Base-by-base conservation (phyloP, 106 monocot species). In the Narthecium ossifragum region DNA sequence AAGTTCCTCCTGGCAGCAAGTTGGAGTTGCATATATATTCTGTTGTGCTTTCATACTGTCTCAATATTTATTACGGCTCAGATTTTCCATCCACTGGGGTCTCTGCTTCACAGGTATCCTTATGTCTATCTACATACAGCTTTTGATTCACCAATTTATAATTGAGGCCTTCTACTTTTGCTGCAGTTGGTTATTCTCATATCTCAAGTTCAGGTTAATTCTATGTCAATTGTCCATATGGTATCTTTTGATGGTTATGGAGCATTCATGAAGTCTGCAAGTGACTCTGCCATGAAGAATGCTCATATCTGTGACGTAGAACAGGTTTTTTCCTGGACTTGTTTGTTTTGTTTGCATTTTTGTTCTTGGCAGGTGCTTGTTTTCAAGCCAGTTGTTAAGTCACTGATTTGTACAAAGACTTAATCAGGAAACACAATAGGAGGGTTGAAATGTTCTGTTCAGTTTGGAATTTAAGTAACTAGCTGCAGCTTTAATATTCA, bases 1-100 rank as follows among this genome's bases (percentile, higher is more conserved):
- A 74, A 59, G 59, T 43, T 63, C 13, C 83, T 68, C 53, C 83
- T 32, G 65, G 57, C 31, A 65, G 34, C 51, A 96, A 83, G 68
- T 62, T 96, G 67, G 90, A 83, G 70, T 36, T 75, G 32, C 82
- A 90, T 71, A 64, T 96, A 29, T 86, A 84, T 65, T 80, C 96
- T 22, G 20, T 78, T 69, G 80, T 90, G 24, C 64, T 96, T 24
- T 70, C 66, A 48, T 75, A 63, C 46, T 90, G 96, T 70, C 78
- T 96, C 28, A 56, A 81, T 17, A 31, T 46, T 11, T 61, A 75
- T 62, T 73, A 61, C 68, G 57, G 51, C 24, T 71, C 55, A 11
- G 66, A 62, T 23, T 72, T 78, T 27, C 62, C 68, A 60, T 49
- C 70, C 9, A 65, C 26, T 48, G 73, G 76, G 57, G 14, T 14